Conservation (phyloP, 2,329 filamentous ascomycete genomes). For the Penicillium paneum region DNA sequence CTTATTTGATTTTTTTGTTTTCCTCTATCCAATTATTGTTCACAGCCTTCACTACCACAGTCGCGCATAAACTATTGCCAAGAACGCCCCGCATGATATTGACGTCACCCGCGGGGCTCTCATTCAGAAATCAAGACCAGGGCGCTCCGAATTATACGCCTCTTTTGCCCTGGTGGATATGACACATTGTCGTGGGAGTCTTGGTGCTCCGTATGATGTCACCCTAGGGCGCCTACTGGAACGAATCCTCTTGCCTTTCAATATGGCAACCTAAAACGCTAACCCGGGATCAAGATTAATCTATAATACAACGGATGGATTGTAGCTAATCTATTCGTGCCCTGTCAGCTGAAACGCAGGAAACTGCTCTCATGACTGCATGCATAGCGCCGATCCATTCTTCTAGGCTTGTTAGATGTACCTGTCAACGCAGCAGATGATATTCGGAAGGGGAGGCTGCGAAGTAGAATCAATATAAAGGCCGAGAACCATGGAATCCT, state of each 20-base stretch:
- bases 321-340: background rate
- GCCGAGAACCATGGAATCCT: conserved; percentile 3
- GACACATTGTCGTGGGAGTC: background rate
- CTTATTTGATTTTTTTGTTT: background rate
- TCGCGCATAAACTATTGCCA: no score
- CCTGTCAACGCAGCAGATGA: background rate
- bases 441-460: background rate
- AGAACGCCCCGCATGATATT: background rate
- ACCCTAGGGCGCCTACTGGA: background rate
- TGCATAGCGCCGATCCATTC: background rate
- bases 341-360: background rate
- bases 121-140: background rate
- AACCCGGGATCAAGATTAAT: background rate
- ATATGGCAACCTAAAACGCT: background rate
- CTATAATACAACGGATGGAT: background rate
- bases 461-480: background rate
- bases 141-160: background rate
- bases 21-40: background rate
- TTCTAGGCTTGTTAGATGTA: background rate
- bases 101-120: conserved; percentile 1
- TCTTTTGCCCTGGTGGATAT: background rate
- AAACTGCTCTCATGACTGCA: background rate
- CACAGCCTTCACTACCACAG: background rate
- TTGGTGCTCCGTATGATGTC: background rate
- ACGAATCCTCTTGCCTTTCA: background rate